These are phyloP conservation scores for Russula sp. DNA, from an alignment of 768 basidiomycete genomes.

Conservation along the genomic window DNA sequence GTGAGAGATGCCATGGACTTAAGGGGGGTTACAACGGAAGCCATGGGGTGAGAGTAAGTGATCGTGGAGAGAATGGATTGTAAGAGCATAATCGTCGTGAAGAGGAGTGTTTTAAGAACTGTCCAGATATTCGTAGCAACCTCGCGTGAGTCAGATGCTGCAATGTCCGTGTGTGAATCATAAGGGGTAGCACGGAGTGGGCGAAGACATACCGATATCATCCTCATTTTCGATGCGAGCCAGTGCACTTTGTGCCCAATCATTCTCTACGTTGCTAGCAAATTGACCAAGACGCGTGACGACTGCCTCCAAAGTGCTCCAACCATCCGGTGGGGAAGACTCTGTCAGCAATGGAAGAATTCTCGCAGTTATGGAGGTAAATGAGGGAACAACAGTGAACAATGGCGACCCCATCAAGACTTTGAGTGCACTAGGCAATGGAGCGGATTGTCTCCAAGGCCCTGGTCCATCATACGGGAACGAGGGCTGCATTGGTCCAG, in stretches of 20 bases:
- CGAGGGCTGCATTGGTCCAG: constrained; percentile 8
- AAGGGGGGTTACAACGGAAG: neutral
- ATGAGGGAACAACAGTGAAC: constrained; percentile 33
- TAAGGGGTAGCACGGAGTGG: neutral
- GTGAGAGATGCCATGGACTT: neutral
- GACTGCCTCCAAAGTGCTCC: constrained; percentile 33
- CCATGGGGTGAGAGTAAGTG: constrained; percentile 40
- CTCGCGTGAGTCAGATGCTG: constrained; percentile 47
- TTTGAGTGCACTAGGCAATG: constrained; percentile 27
- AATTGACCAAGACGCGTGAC: constrained; percentile 30
- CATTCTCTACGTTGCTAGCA: constrained; percentile 31
- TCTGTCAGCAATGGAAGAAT: constrained; percentile 34
- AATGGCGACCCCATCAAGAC: constrained; percentile 29
- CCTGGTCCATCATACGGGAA: constrained; percentile 23
- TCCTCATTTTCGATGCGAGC: constrained; percentile 34
- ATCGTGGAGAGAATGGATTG: constrained; percentile 58
- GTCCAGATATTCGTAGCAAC: constrained; percentile 57
- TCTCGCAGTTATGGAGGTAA: constrained; percentile 32
- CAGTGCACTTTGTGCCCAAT: constrained; percentile 36
- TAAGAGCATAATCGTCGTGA: constrained; percentile 65
- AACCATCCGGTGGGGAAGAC: constrained; percentile 31
- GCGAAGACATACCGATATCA: constrained; percentile 33
- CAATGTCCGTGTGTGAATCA: neutral
- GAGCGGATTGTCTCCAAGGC: constrained; percentile 20
- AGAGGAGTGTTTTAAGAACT: constrained; percentile 71